Evolutionary conservation across 768 basidiomycete genomes (phyloP), one percentile per base, ranked within the genome.

Genomic region (Leccinum subtestaceum): DNA sequence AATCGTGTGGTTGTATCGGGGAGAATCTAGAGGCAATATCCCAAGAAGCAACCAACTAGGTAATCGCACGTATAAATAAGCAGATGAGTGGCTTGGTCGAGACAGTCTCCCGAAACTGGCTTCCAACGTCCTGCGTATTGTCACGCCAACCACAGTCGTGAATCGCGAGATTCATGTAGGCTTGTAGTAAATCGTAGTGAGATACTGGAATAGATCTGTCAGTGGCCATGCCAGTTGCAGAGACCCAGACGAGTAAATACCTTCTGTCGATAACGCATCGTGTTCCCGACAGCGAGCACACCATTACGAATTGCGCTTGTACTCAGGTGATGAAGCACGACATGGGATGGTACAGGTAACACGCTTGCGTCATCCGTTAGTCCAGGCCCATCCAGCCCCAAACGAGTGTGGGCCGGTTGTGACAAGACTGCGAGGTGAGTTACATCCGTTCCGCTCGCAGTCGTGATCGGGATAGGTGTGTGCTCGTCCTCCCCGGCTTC

Each of bases 261-360:
- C 88, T 96, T 98, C 78, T 90, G 85, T 75, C 86, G 80, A 77
- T 97, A 98, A 70, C 95, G 78, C 53, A 88, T 94, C 58, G 95
- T 98, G 60, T 86, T 93, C 27, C 88, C 95, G 5, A 98, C 94
- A 40, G 94, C 95, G 52, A 98, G 74, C 49, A 96, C 93, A 7
- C 93, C 95, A 71, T 95, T 95, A 73, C 86, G 81, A 61, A 98
- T 98, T 53, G 95, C 95, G 67, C 93, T 96, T 61, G 95, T 97
- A 61, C 92, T 92, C 66, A 98, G 75, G 74, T 98, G 95, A 66
- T 97, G 94, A 63, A 98, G 77, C 23, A 98, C 93, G 38, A 93
- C 93, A 76, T 98, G 95, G 38, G 86, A 89, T 21, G 95, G 95
- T 21, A 97, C 93, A 15, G 96, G 89, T 62, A 98, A 74, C 57